Evolutionary conservation across 345 rosid species (phyloP).

Genomic region (Aurinia saxatilis): DNA sequence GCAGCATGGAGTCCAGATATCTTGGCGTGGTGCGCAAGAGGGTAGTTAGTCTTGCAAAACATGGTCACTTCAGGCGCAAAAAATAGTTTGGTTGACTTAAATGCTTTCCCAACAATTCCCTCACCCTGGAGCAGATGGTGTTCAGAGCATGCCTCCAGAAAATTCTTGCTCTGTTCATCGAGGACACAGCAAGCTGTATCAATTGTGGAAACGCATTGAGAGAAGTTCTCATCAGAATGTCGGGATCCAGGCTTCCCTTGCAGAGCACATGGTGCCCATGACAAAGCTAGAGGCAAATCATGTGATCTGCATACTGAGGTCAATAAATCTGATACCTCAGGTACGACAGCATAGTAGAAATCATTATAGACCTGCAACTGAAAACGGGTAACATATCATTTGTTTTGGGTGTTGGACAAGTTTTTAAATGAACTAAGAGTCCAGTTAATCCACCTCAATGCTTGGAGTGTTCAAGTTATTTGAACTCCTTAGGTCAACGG

Average conservation of each 20-base stretch:
- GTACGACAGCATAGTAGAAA: slow-evolving; percentile 44
- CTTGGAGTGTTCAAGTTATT: slow-evolving; percentile 41
- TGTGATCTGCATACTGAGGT: slow-evolving; percentile 50
- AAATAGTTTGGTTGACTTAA: slow-evolving; percentile 45
- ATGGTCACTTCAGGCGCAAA: slow-evolving; percentile 58
- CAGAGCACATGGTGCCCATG: slow-evolving; percentile 65
- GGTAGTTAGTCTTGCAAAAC: slow-evolving; percentile 64
- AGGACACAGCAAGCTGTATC: slow-evolving; percentile 61
- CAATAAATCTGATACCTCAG: slow-evolving; percentile 48
- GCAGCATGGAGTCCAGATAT: slow-evolving; percentile 66
- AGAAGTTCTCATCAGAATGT: slow-evolving; percentile 55
- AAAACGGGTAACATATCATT: slow-evolving; percentile 17
- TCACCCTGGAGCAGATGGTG: slow-evolving; percentile 66
- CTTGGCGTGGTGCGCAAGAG: slow-evolving; percentile 82
- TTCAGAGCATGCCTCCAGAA: slow-evolving; percentile 77
- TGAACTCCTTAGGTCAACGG: slow-evolving; percentile 71
- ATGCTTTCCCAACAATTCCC: slow-evolving; percentile 85
- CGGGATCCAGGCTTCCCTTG: slow-evolving; percentile 65
- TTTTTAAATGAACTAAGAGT: neutral
- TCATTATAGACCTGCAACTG: slow-evolving; percentile 48
- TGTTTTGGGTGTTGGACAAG: neutral
- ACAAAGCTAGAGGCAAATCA: slow-evolving; percentile 68
- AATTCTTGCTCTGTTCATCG: slow-evolving; percentile 33
- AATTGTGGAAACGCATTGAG: slow-evolving; percentile 52
- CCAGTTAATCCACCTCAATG: slow-evolving; percentile 38